Evolutionary conservation across 768 basidiomycete genomes (phyloP), one percentile per base, ranked within the genome.

Genomic region (Pholiota conissans): DNA sequence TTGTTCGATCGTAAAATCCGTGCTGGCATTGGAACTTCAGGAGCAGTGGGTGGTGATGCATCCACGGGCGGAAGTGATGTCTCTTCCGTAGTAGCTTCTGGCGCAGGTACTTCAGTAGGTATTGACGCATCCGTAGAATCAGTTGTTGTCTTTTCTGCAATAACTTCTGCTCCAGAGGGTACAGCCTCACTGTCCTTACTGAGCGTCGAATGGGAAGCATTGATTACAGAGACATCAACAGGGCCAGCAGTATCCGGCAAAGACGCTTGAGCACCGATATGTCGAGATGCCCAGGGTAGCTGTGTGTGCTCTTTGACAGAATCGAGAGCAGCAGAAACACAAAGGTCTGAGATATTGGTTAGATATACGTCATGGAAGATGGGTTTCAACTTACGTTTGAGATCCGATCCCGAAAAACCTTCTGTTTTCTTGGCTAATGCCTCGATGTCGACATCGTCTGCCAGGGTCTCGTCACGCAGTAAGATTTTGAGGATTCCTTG

Each of bases 371-470:
- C 27, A 54, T n/a, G 10, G 27, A 40, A 40, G 39, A 42, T 34
- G 56, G 48, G 35, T 32, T 14, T 3, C 53, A 14, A 77, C 90
- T 67, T 57, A 96, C 95, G 93, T 72, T 96, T 97, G 58, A 98
- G 77, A 71, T 98, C 95, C 26, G 94, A 96, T 14, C 95, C 95
- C 56, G 95, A 98, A 71, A 94, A 98, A 52, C 83, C 85, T 53
- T 91, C 90, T 0, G 93, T 93, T 69, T 84, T 82, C 68, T 80
- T 82, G 4, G 90, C 88, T 35, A 95, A 72, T 22, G 63, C 67
- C 48, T 76, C 74, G 16, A 87, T 68, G 60, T 89, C 83, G 10
- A 93, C 74, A 63, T 92, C 90, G 10, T 76, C 60, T 5, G 81
- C 83, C 34, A 95, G 73, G 0, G 64, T 74, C 71, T 98, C 95